Base-by-base conservation (phyloP, 805 yeast genomes). In the Wickerhamiella shivajii region DNA sequence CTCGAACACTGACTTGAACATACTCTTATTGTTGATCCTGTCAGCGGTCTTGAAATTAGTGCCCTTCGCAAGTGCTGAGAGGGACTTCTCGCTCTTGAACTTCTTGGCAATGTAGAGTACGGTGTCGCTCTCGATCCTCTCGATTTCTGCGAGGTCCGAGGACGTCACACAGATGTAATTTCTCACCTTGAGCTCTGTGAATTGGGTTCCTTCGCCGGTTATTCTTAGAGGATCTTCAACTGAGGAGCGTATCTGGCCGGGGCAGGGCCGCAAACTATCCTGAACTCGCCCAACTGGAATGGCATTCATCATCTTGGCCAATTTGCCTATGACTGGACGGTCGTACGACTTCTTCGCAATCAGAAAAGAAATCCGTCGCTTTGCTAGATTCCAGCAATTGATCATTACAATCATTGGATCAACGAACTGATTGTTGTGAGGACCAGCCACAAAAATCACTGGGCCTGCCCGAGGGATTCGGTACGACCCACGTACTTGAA, bases 361-460 rank as follows among this genome's bases (percentile, higher is more conserved):
- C 41, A 87, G 60, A 51, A 85, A 84, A 14, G 83, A 70, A 11
- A 80, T 68, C 26, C 87, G 60, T 40, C 94, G 64, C 6, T 72
- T 67, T 2, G 77, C 66, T 37, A 71, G 72, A 32, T 62, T 60
- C 45, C 74, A 69, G 17, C 80, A 87, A 50, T 78, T 87, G 29
- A 78, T 75, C 78, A 81, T 75, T 29, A 90, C 61, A 33, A 90
- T 67, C 31, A 85, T 70, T 2, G 90, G 87, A 44, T 73, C 80
- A 21, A 85, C 83, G 51, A 85, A 85, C 57, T 84, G 94, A 55
- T 83, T 83, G n/a, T 94, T 93, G 59, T 87, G 98, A 2, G 97
- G 97, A 2, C 95, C 98, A 8, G 90, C 92, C 22, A 90, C 97
- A 41, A 90, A 76, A 35, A 87, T 77, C 6, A 84, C 75, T 0